Evolutionary conservation across 805 yeast genomes (phyloP), one percentile per base, ranked within the genome.

Genomic region (Schwanniomyces occidentalis): DNA sequence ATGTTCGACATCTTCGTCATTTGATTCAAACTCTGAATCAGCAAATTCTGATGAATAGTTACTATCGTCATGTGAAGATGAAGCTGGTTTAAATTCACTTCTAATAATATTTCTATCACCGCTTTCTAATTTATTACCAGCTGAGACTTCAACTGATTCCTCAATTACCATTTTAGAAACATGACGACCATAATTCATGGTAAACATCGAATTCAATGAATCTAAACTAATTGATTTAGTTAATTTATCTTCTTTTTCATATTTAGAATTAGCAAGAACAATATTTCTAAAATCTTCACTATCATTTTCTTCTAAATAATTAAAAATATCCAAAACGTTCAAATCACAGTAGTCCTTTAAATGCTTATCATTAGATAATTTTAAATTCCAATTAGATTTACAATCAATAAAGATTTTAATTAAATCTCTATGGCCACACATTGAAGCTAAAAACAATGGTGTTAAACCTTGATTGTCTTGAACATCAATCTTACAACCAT

Each of bases 391-490:
- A 45, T 76, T 78, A 1, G 91, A 84, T 33, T 80, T 82, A 53
- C 83, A 80, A 23, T 73, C 79, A 26, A 82, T 54, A 43, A 86
- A 69, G 27, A 82, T 51, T 27, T 73, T 71, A 41, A 86, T 83
- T 24, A 83, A 69, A 30, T 75, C 81, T 33, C 85, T 66, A 51
- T 84, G 75, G 20, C 96, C 96, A 45, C 73, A 69, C 47, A 90
- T 56, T 20, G 88, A 76, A 0, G 97, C 96, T 52, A 85, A 81
- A 57, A 90, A 96, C 38, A 93, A 66, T 4, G 99, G 95, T 0
- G 96, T 82, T 42, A 77, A 76, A 1, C 95, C 96, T 53, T 82
- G 85, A 27, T 73, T 70, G 56, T 93, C 99, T 49, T 75, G 77
- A 30, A 72, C 67, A 57, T 87, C 90, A 27, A 82, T 71, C 49